phyloP scores from a whole-genome alignment of 2,329 filamentous ascomycete genomes.

The Penicillium janthinellum region DNA sequence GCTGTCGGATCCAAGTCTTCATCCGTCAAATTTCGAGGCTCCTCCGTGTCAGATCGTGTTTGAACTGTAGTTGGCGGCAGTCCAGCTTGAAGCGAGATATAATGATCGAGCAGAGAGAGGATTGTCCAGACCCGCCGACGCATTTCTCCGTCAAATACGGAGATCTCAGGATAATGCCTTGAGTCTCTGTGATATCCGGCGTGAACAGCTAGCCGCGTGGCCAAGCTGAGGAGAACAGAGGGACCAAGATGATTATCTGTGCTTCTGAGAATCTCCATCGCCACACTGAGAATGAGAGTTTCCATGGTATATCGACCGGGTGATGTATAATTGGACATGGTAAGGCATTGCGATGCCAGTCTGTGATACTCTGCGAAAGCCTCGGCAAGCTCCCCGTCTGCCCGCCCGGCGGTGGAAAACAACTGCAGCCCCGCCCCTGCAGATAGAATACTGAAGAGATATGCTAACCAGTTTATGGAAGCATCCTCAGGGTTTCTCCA shows the following conservation, averaged over 20 bases:
- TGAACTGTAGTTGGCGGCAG: slow-evolving; percentile 61
- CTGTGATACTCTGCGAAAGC: slow-evolving; percentile 46
- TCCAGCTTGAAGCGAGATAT: slow-evolving; percentile 64
- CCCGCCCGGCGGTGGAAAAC: slow-evolving; percentile 13
- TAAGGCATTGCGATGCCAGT: slow-evolving; percentile 29
- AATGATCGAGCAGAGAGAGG: slow-evolving; percentile 56
- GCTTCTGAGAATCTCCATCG: slow-evolving; percentile 23
- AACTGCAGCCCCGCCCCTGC: slow-evolving; percentile 19
- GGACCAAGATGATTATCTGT: slow-evolving; percentile 48
- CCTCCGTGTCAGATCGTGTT: slow-evolving; percentile 58
- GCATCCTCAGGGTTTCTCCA: slow-evolving; percentile 18
- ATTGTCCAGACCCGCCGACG: slow-evolving; percentile 42
- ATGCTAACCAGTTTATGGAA: slow-evolving; percentile 22
- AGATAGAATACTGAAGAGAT: slow-evolving; percentile 22
- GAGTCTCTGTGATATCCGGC: slow-evolving; percentile 62
- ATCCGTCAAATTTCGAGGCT: slow-evolving; percentile 61
- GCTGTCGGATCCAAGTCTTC: slow-evolving; percentile 58
- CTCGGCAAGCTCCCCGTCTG: slow-evolving; percentile 13
- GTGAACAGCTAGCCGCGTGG: slow-evolving; percentile 59
- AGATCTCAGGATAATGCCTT: slow-evolving; percentile 52
- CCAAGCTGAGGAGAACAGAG: slow-evolving; percentile 56
- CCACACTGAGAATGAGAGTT: slow-evolving; percentile 21
- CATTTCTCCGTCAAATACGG: slow-evolving; percentile 59
- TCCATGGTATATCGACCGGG: slow-evolving; percentile 30
- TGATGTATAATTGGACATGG: slow-evolving; percentile 25